Evolutionary conservation across 2,329 filamentous ascomycete species (phyloP), one percentile per base, ranked within the genome.

Genomic region (Fusarium sp.): DNA sequence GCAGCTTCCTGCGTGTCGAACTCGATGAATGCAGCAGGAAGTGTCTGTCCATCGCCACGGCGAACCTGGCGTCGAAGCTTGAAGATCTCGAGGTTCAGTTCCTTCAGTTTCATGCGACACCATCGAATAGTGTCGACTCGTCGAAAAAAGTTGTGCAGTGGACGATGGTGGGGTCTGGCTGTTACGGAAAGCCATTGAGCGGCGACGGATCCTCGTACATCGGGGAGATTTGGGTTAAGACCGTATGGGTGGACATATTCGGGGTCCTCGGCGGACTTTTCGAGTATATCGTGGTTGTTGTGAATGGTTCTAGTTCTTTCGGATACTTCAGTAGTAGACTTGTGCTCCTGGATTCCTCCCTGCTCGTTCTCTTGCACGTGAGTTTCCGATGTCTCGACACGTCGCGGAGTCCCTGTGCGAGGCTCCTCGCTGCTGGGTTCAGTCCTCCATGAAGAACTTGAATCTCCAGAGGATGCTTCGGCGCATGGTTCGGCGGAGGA

Each of bases 101-200:
- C 78, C 31, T 81, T 80, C 5, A 85, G 75, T 7, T 82, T 77
- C 3, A 87, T 85, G 56, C 96, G 92, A 71, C 91, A 93, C 92
- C 93, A 98, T 70, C 95, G 90, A 80, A 99, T 98, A 0, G 94
- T 96, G 82, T 99, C 96, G 20, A 98, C 95, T 81, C 97, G 96
- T 79, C 94, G 91, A 74, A 94, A 93, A 73, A 95, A 88, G 50
- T 93, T 86, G 20, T 88, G 89, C 27, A 96, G 81, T 10, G 87
- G 83, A 1, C 86, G 79, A 79, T 97, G 94, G 3, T 92, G 91
- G 3, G 94, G 94, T 46, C 94, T 89, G 75, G 94, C 87, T 81
- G 93, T 92, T 14, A 86, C 84, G 20, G 90, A 86, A 42, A 97
- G 84, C 91, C 93, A 97, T 72, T 91, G 91, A 18, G 91, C 89